Percentiles rank a stretch among this genome's conserved stretches.
These are phyloP conservation scores for Paecilomyces variotii DNA, from an alignment of 2,329 filamentous ascomycete species.

Conservation along the genomic window DNA sequence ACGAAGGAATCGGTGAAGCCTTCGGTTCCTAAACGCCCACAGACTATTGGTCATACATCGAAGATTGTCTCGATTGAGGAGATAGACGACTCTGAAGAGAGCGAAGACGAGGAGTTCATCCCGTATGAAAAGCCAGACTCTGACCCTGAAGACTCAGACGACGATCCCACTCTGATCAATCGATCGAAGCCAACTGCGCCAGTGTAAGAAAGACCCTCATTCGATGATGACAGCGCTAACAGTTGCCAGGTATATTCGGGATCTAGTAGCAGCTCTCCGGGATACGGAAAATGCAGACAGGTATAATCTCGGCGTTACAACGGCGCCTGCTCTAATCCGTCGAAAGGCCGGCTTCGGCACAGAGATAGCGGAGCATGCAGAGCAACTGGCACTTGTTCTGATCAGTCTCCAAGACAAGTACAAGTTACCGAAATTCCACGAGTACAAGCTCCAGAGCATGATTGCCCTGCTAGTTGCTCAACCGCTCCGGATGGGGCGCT, in stretches of 20 bases:
- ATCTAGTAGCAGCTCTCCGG: constrained; percentile 69
- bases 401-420: constrained; percentile 79
- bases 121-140: constrained; percentile 81
- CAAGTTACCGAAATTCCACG: constrained; percentile 68
- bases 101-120: constrained; percentile 59
- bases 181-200: constrained; percentile 76
- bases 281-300: constrained; percentile 79
- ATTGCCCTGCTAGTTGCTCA: constrained; percentile 71
- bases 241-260: constrained; percentile 61
- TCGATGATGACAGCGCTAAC: constrained; percentile 6
- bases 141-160: constrained; percentile 84
- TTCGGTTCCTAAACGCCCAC: constrained; percentile 2
- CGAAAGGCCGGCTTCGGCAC: constrained; percentile 82
- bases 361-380: constrained; percentile 75
- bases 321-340: constrained; percentile 72
- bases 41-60: constrained; percentile 13
- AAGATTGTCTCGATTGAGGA: constrained; percentile 55
- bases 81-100: constrained; percentile 48
- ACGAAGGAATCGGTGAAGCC: constrained; percentile 5
- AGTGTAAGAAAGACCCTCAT: constrained; percentile 44
- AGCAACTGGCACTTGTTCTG: constrained; percentile 69
- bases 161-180: constrained; percentile 80
- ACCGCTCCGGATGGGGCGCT: constrained; percentile 69
- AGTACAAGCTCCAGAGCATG: constrained; percentile 69
- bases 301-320: constrained; percentile 69